phyloP scores from a whole-genome alignment of 1,284 basidiomycete species.

The Cryptococcus amylolentus region DNA sequence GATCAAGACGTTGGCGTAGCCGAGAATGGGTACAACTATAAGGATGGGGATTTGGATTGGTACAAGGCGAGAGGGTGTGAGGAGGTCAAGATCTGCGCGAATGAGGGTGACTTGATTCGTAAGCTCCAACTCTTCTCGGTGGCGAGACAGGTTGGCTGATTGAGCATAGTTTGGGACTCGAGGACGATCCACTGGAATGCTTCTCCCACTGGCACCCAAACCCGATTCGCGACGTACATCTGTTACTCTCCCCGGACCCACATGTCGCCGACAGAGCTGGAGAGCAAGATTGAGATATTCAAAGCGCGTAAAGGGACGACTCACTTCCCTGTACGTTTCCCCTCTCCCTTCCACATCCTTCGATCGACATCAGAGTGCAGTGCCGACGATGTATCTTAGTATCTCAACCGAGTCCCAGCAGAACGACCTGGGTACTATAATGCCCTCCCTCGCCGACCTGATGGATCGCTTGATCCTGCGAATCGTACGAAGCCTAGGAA shows the following conservation, averaged over 20 bases:
- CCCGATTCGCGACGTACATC: slow-evolving; percentile 25
- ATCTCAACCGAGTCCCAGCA: slow-evolving; percentile 19
- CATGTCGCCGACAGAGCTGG: slow-evolving; percentile 10
- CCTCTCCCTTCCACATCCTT: neutral
- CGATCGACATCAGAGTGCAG: neutral
- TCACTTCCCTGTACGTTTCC: slow-evolving; percentile 20
- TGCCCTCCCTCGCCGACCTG: slow-evolving; percentile 16
- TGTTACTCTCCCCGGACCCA: slow-evolving; percentile 17
- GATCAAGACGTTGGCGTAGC: slow-evolving; percentile 17
- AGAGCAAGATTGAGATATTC: slow-evolving; percentile 16
- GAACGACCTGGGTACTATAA: slow-evolving; percentile 13
- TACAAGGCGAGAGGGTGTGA: slow-evolving; percentile 22
- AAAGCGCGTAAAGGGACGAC: slow-evolving; percentile 22
- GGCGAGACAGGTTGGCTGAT: neutral
- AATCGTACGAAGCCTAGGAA: slow-evolving; percentile 14
- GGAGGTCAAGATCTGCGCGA: slow-evolving; percentile 23
- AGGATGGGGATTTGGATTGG: slow-evolving; percentile 18
- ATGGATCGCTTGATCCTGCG: slow-evolving; percentile 17
- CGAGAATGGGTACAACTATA: slow-evolving; percentile 23
- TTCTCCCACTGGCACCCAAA: slow-evolving; percentile 22
- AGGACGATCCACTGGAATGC: slow-evolving; percentile 32
- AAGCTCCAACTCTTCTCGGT: neutral
- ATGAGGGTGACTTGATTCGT: slow-evolving; percentile 22
- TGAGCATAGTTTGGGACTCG: slow-evolving; percentile 25
- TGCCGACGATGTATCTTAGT: slow-evolving; percentile 3